Evolutionary conservation across 2,329 filamentous ascomycete species (phyloP).

Genomic region (Rhexocercosporidium sp.): DNA sequence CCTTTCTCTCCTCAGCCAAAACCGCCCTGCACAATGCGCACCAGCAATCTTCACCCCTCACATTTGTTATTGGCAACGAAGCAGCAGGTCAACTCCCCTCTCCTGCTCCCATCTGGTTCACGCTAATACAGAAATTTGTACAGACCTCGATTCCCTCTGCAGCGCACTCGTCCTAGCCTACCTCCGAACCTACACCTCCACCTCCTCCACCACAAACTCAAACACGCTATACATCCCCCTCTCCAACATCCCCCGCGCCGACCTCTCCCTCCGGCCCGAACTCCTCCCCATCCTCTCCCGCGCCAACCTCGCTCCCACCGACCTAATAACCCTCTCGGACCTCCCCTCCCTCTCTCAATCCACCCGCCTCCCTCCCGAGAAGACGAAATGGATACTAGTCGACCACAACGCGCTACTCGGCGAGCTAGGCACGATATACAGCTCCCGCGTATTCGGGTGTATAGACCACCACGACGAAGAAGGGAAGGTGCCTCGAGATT

Average conservation of each 20-base stretch:
- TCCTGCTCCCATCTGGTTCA: background rate
- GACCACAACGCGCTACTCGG: constrained; percentile 81
- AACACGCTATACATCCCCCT: constrained; percentile 70
- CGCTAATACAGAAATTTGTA: background rate
- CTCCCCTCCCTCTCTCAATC: constrained; percentile 47
- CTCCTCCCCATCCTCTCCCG: constrained; percentile 67
- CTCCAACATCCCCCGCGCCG: constrained; percentile 70
- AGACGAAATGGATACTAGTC: constrained; percentile 74
- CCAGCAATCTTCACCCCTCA: constrained; percentile 55
- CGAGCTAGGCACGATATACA: constrained; percentile 58
- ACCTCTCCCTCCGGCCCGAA: constrained; percentile 75
- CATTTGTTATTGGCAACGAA: constrained; percentile 71
- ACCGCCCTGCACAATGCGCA: constrained; percentile 50
- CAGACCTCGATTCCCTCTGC: constrained; percentile 82
- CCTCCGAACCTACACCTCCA: constrained; percentile 63
- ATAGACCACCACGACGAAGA: constrained; percentile 86
- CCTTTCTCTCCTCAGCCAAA: constrained; percentile 58
- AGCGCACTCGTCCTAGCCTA: constrained; percentile 77
- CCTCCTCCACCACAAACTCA: constrained; percentile 35
- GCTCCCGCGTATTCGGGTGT: constrained; percentile 61
- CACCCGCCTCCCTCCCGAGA: constrained; percentile 47
- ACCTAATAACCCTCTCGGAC: constrained; percentile 70
- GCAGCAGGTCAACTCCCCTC: constrained; percentile 58
- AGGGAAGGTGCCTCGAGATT: constrained; percentile 51
- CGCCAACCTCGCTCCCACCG: constrained; percentile 61